Conservation (phyloP, 1,139 yeast species). For the Yamadazyma diddensiae region DNA sequence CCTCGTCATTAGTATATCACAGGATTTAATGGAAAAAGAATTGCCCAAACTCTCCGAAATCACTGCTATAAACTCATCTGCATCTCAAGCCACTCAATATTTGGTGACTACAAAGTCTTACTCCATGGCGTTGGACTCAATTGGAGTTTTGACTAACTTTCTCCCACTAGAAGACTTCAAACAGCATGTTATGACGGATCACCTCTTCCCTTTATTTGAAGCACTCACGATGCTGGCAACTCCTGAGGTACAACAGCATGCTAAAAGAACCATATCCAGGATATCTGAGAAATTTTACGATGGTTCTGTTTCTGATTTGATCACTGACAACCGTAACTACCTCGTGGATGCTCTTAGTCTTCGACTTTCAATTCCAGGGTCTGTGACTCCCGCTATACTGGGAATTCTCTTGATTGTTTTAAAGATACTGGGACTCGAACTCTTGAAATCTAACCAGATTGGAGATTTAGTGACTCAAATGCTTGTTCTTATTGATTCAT, state of each 20-base stretch:
- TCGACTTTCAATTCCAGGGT: conserved; percentile 59
- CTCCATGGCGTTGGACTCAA: conserved; percentile 29
- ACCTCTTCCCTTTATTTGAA: conserved; percentile 33
- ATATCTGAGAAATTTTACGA: conserved; percentile 56
- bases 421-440: conserved; percentile 63
- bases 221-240: conserved; percentile 28
- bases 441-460: conserved; percentile 55
- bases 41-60: not conserved
- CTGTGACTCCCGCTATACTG: conserved; percentile 70
- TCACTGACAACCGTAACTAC: conserved; percentile 74
- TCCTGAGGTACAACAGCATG: conserved; percentile 31
- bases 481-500: conserved; percentile 74
- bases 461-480: conserved; percentile 71
- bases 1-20: conserved; percentile 17
- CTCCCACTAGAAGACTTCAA: conserved; percentile 28
- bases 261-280: conserved; percentile 21
- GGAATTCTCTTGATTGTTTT: conserved; percentile 66
- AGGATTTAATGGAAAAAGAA: conserved; percentile 18
- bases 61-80: not conserved
- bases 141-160: conserved; percentile 24
- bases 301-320: conserved; percentile 52
- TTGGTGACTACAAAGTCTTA: conserved; percentile 16
- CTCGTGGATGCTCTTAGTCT: conserved; percentile 72
- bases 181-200: conserved; percentile 29
- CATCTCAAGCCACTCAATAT: conserved; percentile 11